Evolutionary conservation across 1,284 basidiomycete species (phyloP).

Genomic region (Tylopilus sp.): DNA sequence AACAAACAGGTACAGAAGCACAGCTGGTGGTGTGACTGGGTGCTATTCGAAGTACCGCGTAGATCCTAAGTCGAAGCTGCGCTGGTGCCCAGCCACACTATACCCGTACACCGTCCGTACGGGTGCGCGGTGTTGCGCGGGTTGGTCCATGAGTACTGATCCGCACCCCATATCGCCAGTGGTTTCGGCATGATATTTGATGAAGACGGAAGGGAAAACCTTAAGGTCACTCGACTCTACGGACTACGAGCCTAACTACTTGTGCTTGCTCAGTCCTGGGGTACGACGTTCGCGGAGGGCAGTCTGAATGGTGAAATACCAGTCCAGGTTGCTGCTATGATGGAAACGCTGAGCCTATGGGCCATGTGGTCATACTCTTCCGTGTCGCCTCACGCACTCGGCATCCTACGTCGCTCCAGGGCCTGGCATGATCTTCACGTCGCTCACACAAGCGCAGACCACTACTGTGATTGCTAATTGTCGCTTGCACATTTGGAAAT

Average conservation of each 20-base stretch:
- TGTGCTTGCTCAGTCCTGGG: not conserved
- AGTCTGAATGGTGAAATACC: not conserved
- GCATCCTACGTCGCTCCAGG: constrained; percentile 39
- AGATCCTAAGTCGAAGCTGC: too few relatives aligned
- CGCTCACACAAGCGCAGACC: constrained; percentile 31
- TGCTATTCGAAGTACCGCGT: too few relatives aligned
- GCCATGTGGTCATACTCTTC: constrained; percentile 51
- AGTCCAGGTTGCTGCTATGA: not conserved
- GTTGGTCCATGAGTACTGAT: too few relatives aligned
- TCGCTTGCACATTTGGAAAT: constrained; percentile 47
- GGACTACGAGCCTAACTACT: not conserved
- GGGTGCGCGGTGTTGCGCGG: too few relatives aligned
- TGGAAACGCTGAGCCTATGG: not conserved
- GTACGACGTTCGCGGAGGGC: not conserved
- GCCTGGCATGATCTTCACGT: constrained; percentile 25
- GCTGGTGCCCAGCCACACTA: too few relatives aligned
- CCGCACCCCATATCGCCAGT: too few relatives aligned
- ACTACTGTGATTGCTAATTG: constrained; percentile 37
- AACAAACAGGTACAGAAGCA: too few relatives aligned
- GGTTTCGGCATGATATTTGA: too few relatives aligned
- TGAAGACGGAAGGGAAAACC: too few relatives aligned
- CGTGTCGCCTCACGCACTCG: constrained; percentile 36
- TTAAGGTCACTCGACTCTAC: too few relatives aligned
- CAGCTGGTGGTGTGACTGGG: too few relatives aligned
- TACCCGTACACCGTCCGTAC: too few relatives aligned